Percentiles rank a stretch among this genome's conserved stretches.
Evolutionary conservation across 192 early-diverging fungal species (phyloP).

Genomic region (Coemansia sp.): DNA sequence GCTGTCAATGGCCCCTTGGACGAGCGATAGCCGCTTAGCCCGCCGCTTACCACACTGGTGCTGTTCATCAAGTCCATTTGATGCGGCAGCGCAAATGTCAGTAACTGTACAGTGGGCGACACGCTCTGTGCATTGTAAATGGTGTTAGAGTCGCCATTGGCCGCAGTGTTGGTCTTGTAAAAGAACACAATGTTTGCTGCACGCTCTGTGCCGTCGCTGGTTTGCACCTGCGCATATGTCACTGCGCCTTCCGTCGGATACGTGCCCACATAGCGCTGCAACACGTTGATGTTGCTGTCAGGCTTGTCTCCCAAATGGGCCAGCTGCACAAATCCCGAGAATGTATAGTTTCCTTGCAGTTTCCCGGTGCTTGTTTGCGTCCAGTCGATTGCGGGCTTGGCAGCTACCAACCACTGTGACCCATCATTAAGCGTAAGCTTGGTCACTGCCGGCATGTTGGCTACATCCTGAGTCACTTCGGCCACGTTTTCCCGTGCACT

Average conservation of each 20-base stretch:
- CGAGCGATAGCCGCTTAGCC: constrained; percentile 44
- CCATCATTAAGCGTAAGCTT: constrained; percentile 50
- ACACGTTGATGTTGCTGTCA: constrained; percentile 30
- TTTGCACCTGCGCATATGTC: constrained; percentile 42
- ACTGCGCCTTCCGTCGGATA: constrained; percentile 51
- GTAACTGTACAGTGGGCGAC: constrained; percentile 25
- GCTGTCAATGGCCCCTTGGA: constrained; percentile 55
- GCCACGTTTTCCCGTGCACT: not conserved
- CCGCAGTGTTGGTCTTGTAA: constrained; percentile 48
- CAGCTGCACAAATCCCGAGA: constrained; percentile 50
- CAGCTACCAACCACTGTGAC: constrained; percentile 48
- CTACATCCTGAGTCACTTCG: constrained; percentile 4
- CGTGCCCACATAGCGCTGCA: constrained; percentile 49
- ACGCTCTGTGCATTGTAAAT: constrained; percentile 15
- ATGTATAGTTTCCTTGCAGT: constrained; percentile 1
- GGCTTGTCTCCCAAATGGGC: constrained; percentile 49
- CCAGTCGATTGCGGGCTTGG: constrained; percentile 45
- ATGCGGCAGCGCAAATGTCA: constrained; percentile 53
- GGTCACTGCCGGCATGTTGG: constrained; percentile 31
- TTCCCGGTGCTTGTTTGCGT: constrained; percentile 14
- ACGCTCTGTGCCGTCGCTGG: constrained; percentile 22
- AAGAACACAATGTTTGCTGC: constrained; percentile 29
- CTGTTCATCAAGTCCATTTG: constrained; percentile 40
- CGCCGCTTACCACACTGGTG: constrained; percentile 8
- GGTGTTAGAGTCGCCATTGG: constrained; percentile 12